phyloP scores from a whole-genome alignment of 2,329 filamentous ascomycete species.

The Davidsoniella eucalypti region DNA sequence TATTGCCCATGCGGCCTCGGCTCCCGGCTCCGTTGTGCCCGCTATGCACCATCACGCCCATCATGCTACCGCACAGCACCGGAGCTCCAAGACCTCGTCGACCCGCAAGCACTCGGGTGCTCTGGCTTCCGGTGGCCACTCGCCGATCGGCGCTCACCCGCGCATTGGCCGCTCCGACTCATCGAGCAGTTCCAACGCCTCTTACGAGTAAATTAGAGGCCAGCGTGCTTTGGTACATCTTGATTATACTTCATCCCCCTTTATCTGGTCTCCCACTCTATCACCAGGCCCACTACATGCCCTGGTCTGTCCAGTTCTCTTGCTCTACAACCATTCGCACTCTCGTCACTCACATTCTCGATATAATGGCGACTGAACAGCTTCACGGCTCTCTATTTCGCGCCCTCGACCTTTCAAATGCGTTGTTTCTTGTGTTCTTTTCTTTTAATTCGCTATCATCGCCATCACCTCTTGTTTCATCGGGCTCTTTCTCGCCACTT shows the following conservation, averaged over 20 bases:
- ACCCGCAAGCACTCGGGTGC: not conserved
- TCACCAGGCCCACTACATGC: not conserved
- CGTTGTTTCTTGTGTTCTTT: too few relatives aligned
- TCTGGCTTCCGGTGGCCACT: not conserved
- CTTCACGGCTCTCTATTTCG: constrained; percentile 3
- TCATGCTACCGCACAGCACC: not conserved
- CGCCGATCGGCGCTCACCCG: constrained; percentile 1
- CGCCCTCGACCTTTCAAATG: too few relatives aligned
- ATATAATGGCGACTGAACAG: constrained; percentile 7
- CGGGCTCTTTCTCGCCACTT: too few relatives aligned
- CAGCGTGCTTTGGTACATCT: not conserved
- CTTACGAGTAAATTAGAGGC: constrained; percentile 30
- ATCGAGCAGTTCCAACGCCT: constrained; percentile 41
- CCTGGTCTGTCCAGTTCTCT: not conserved
- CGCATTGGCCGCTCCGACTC: constrained; percentile 11
- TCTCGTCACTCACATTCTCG: not conserved
- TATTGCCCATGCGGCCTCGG: constrained; percentile 30
- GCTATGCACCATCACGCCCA: constrained; percentile 35
- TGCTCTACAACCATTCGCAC: not conserved
- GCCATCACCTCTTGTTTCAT: too few relatives aligned
- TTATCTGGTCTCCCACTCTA: not conserved
- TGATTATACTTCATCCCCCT: not conserved
- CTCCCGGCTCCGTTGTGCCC: constrained; percentile 23
- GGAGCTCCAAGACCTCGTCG: not conserved
- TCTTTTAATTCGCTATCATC: too few relatives aligned